Evolutionary conservation across 768 basidiomycete genomes (phyloP), one percentile per base, ranked within the genome.

Genomic region (Rhodotorula graminis): DNA sequence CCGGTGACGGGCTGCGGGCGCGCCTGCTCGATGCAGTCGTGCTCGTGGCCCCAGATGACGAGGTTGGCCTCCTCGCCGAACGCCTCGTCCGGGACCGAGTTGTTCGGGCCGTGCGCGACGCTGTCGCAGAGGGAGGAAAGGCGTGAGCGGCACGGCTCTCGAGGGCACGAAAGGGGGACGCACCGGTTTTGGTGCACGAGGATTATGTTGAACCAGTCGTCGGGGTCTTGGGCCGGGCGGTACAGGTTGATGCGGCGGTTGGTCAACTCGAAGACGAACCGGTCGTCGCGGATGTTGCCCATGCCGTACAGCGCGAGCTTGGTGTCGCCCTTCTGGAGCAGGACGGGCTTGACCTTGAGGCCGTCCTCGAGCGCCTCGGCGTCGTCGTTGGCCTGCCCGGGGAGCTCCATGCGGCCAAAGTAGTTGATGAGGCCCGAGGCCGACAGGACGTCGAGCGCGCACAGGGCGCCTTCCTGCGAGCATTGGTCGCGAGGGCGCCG

Each of bases 11-110:
- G 85, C 78, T 96, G 92, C 1, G 96, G 95, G 4, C 87, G 84
- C 23, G 72, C 70, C 25, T 69, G 23, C 65, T 95, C 90, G 44
- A 94, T 87, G 78, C 95, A 98, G 81, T 98, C 96, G 79, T 99
- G 96, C 81, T 99, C 96, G 80, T 99, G 96, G 14, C 96, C 96
- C 96, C 96, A 99, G 4, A 99, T 84, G 14, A 99, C 91, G 25
- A 99, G 85, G 77, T 97, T 88, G 49, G 97, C 85, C 77, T 88
- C 90, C 79, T 99, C 92, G 79, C 98, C 95, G 76, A 99, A 99
- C 88, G 97, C 90, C 71, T 90, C 90, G 78, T 98, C 96, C 15
- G 95, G 93, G 1, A 98, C 94, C 21, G 86, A 92, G 76, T 93
- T 90, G 80, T 97, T 92, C 27, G 93, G 92, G 3, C 92, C 93